These are phyloP conservation scores for Silene coronaria DNA, from an alignment of 179 eudicot genomes.

Conservation along the genomic window DNA sequence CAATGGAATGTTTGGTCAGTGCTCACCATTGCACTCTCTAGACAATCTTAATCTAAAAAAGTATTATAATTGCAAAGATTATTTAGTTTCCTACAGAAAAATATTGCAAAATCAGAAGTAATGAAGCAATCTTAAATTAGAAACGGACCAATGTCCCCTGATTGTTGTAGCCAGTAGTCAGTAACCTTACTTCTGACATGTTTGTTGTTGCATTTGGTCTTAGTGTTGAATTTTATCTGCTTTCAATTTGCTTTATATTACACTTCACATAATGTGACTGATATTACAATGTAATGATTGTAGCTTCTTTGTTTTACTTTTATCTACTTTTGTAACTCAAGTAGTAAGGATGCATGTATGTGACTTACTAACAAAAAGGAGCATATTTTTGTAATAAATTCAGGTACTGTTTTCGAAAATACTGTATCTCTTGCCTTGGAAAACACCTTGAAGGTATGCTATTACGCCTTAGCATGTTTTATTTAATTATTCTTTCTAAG, in stretches of 20 bases:
- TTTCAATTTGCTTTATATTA: not conserved
- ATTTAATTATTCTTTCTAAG: not conserved
- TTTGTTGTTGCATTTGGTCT: not conserved
- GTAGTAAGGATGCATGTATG: not conserved
- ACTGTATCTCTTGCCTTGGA: constrained; percentile 59
- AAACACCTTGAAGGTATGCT: constrained; percentile 78
- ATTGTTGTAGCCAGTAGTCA: not conserved
- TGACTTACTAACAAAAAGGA: not conserved
- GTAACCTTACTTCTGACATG: not conserved
- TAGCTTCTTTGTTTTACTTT: not conserved
- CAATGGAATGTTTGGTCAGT: too few relatives aligned
- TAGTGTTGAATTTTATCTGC: not conserved
- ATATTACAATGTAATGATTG: not conserved
- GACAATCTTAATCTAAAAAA: too few relatives aligned
- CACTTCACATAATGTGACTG: not conserved
- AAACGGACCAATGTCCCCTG: not conserved
- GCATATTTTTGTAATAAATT: constrained; percentile 3
- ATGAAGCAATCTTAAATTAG: too few relatives aligned
- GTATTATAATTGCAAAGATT: too few relatives aligned
- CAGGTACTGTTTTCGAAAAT: constrained; percentile 51
- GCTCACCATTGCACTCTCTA: too few relatives aligned
- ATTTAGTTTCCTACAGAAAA: too few relatives aligned
- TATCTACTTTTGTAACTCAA: not conserved
- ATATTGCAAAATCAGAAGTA: too few relatives aligned
- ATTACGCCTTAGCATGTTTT: not conserved